Conservation (phyloP, 2,329 filamentous ascomycete genomes). For the Beauveria varroae region DNA sequence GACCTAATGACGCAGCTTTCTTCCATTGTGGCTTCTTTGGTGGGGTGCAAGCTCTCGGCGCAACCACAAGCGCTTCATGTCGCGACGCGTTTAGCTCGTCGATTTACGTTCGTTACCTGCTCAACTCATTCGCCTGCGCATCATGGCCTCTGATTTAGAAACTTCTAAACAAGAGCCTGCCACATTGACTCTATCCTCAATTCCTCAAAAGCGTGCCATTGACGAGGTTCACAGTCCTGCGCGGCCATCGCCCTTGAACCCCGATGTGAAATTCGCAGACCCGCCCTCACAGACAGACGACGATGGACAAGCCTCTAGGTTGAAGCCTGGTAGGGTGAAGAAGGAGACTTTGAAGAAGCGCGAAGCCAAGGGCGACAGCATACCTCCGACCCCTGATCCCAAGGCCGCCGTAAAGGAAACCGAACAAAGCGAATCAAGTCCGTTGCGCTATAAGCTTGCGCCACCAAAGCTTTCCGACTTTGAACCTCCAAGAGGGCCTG, state of each 20-base stretch:
- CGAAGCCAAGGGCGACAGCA: slow-evolving; percentile 52
- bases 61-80: not conserved
- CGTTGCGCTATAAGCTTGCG: slow-evolving; percentile 56
- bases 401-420: slow-evolving; percentile 28
- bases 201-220: slow-evolving; percentile 58
- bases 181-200: slow-evolving; percentile 33
- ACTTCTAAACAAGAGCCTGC: slow-evolving; percentile 35
- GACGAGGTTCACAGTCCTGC: slow-evolving; percentile 65
- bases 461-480: slow-evolving; percentile 56
- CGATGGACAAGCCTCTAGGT: slow-evolving; percentile 27
- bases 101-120: not conserved
- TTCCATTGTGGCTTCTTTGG: not conserved
- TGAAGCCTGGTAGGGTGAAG: slow-evolving; percentile 43
- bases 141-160: slow-evolving; percentile 30
- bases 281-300: slow-evolving; percentile 36
- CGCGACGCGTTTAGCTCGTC: slow-evolving; percentile 1
- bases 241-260: slow-evolving; percentile 68
- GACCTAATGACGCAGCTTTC: slow-evolving; percentile 4
- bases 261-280: slow-evolving; percentile 43
- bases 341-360: slow-evolving; percentile 64
- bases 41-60: not conserved
- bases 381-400: slow-evolving; percentile 50
- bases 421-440: slow-evolving; percentile 38
- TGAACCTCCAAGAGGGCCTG: slow-evolving; percentile 48
- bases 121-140: slow-evolving; percentile 7